Percentiles rank a stretch among this genome's conserved stretches.
These are phyloP conservation scores for Verticillium klebahnii DNA, from an alignment of 2,329 filamentous ascomycete genomes.

Conservation along the genomic window DNA sequence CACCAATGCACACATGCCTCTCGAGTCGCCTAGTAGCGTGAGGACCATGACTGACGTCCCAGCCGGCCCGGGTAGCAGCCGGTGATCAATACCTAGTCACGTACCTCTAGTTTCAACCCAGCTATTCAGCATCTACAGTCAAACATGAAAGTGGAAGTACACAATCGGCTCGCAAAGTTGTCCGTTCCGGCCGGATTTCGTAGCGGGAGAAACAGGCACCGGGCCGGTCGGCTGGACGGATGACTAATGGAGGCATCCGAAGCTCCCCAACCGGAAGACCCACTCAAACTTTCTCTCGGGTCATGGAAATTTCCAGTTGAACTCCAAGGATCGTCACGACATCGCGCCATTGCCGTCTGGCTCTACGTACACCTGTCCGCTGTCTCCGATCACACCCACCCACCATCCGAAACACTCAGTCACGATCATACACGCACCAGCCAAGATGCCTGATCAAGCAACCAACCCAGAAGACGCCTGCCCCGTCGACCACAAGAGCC, in stretches of 20 bases:
- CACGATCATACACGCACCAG: background rate
- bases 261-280: background rate
- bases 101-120: background rate
- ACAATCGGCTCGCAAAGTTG: background rate
- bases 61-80: background rate
- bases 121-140: background rate
- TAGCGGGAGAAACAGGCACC: background rate
- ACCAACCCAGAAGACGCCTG: conserved; percentile 44
- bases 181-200: background rate
- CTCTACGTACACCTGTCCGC: background rate
- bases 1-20: background rate
- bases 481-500: conserved; percentile 86
- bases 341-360: background rate
- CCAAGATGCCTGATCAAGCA: background rate
- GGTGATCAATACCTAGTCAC: background rate
- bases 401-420: background rate
- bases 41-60: background rate
- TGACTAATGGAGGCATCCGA: background rate
- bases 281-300: background rate
- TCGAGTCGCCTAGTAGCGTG: background rate
- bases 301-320: background rate
- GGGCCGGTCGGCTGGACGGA: background rate
- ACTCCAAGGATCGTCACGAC: background rate
- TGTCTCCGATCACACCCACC: background rate
- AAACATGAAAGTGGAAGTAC: too few species aligned